Evolutionary conservation across 139 green algal genomes (phyloP).

Genomic region (Edaphochlamys debaryana): DNA sequence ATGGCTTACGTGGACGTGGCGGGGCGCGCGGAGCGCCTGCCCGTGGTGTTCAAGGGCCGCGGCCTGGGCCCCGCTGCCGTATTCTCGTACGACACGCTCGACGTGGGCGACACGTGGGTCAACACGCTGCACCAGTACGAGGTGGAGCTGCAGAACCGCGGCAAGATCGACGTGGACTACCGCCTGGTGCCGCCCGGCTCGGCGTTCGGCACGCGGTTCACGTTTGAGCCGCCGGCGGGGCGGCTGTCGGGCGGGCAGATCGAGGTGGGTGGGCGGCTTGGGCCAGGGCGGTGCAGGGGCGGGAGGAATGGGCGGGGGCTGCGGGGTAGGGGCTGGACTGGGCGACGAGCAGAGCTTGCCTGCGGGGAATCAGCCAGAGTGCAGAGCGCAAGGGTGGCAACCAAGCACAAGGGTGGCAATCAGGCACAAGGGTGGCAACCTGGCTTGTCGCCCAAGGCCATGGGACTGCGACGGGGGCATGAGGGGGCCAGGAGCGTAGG

Average conservation of each 20-base stretch:
- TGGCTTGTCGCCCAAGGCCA: too few relatives aligned
- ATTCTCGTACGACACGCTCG: slow-evolving; percentile 82
- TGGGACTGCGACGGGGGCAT: too few relatives aligned
- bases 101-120: slow-evolving; percentile 84
- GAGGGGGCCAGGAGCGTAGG: too few relatives aligned
- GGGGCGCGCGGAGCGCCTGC: slow-evolving; percentile 65
- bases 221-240: slow-evolving; percentile 76
- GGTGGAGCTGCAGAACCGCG: slow-evolving; percentile 78
- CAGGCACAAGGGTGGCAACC: too few relatives aligned
- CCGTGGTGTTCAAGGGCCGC: slow-evolving; percentile 62
- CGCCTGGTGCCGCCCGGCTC: slow-evolving; percentile 55
- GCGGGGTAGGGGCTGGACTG: too few relatives aligned
- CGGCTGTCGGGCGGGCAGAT: slow-evolving; percentile 60
- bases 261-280: too few relatives aligned
- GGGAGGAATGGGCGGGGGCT: too few relatives aligned
- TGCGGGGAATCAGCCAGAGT: too few relatives aligned
- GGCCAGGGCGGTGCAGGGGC: too few relatives aligned
- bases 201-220: slow-evolving; percentile 73
- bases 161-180: slow-evolving; percentile 70
- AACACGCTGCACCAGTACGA: slow-evolving; percentile 76
- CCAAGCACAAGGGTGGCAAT: too few relatives aligned
- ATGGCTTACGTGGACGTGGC: slow-evolving; percentile 70
- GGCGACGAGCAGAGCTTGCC: too few relatives aligned
- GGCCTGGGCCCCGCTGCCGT: slow-evolving; percentile 71
- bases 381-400: too few relatives aligned